Evolutionary conservation across 1,284 basidiomycete species (phyloP).

Genomic region (Golubevia sp.): DNA sequence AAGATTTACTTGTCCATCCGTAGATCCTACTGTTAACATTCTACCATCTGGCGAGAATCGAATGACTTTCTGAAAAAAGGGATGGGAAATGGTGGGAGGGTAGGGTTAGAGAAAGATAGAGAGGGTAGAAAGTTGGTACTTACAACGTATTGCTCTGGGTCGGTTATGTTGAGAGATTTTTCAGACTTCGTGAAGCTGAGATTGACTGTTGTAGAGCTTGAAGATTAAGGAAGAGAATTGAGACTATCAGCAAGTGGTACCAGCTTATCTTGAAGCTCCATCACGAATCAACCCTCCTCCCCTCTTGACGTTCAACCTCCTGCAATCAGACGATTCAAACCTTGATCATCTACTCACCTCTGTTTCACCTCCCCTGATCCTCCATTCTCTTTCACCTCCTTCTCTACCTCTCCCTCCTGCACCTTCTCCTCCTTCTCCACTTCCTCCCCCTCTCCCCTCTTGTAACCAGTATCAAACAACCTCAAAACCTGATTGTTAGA

Average conservation of each 20-base stretch:
- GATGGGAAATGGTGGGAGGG: background rate
- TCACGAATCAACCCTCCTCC: no score
- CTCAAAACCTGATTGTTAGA: constrained; percentile 40
- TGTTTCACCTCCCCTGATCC: constrained; percentile 13
- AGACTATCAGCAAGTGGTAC: no score
- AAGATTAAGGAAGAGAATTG: no score
- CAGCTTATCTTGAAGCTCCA: no score
- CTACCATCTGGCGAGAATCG: background rate
- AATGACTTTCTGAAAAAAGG: constrained; percentile 2
- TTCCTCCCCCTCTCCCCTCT: background rate
- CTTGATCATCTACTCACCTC: constrained; percentile 4
- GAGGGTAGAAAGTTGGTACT: constrained; percentile 15
- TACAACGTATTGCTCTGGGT: constrained; percentile 36
- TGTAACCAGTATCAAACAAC: constrained; percentile 28
- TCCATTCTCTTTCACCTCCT: no score
- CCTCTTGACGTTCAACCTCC: no score
- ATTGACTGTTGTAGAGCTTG: background rate
- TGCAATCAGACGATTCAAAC: no score
- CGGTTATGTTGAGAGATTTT: constrained; percentile 30
- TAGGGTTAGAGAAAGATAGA: background rate
- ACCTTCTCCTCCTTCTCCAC: constrained; percentile 2
- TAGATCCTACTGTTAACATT: background rate
- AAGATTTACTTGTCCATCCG: constrained; percentile 18
- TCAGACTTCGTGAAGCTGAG: constrained; percentile 16
- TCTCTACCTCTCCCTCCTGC: constrained; percentile 5